Conservation (phyloP, 441 rosid genomes). For the Erysimum cheiri region DNA sequence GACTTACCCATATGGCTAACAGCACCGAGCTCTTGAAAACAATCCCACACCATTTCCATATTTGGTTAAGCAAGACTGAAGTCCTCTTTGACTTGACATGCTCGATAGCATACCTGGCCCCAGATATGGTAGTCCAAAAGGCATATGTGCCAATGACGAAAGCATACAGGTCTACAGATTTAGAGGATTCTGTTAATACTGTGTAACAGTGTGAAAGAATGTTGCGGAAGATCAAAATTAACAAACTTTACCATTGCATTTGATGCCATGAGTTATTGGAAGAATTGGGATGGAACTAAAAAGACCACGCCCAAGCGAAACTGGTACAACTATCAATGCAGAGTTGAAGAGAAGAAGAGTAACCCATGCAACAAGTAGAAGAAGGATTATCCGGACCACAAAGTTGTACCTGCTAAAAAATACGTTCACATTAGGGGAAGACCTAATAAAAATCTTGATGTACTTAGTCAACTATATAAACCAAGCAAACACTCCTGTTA, state of each 20-base stretch:
- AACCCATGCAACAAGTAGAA: constrained; percentile 95
- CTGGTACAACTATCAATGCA: constrained; percentile 81
- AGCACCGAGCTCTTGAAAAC: constrained; percentile 79
- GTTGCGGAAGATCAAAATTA: neutral
- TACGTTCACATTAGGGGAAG: constrained; percentile 24
- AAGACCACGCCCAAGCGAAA: constrained; percentile 89
- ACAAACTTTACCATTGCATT: constrained; percentile 81
- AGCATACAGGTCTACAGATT: constrained; percentile 76
- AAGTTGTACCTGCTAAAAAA: constrained; percentile 78
- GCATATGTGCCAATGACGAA: constrained; percentile 92
- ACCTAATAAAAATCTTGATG: constrained; percentile 2
- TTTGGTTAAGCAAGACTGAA: constrained; percentile 63
- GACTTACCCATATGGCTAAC: constrained; percentile 86
- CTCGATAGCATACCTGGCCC: constrained; percentile 79
- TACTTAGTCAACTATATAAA: constrained; percentile 21
- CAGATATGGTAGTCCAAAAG: constrained; percentile 88
- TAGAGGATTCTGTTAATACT: constrained; percentile 24
- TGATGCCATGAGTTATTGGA: constrained; percentile 96
- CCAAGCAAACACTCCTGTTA: neutral
- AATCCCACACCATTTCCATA: constrained; percentile 90
- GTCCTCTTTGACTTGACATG: constrained; percentile 77
- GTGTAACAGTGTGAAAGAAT: neutral
- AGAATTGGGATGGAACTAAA: constrained; percentile 91
- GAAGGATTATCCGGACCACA: constrained; percentile 80
- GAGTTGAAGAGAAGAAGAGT: constrained; percentile 93